phyloP scores from a whole-genome alignment of 495 filamentous ascomycete species.

The Schizothecium vesticola region DNA sequence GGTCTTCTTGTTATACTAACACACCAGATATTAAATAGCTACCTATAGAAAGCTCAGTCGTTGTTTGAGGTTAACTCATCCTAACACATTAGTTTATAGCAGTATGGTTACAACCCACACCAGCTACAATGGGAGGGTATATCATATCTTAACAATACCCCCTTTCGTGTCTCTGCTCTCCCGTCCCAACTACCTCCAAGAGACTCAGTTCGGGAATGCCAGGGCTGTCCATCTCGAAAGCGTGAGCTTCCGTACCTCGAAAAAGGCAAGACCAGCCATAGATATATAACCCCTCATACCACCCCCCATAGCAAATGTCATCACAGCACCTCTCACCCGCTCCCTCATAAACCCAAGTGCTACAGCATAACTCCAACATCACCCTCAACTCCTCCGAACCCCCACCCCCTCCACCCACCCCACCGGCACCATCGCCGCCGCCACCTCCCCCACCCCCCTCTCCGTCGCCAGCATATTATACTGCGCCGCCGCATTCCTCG shows the following conservation, averaged over 20 bases:
- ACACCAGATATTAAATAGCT: neutral
- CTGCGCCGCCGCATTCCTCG: slow-evolving; percentile 86
- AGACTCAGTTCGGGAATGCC: neutral
- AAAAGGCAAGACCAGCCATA: neutral
- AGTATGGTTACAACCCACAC: neutral
- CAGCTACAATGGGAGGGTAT: neutral
- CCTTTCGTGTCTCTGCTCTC: neutral
- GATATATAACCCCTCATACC: neutral
- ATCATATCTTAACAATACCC: neutral
- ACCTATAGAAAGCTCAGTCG: neutral
- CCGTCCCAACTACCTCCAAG: neutral
- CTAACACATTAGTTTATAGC: neutral
- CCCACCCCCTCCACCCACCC: slow-evolving; percentile 63
- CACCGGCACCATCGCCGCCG: slow-evolving; percentile 82
- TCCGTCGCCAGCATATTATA: slow-evolving; percentile 85
- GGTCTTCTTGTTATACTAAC: neutral
- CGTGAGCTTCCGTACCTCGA: neutral
- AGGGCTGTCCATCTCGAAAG: neutral
- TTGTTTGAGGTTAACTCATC: neutral
- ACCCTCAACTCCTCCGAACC: slow-evolving; percentile 7
- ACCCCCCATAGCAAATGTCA: too few relatives aligned
- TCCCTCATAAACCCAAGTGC: too few relatives aligned
- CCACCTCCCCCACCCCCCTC: slow-evolving; percentile 70
- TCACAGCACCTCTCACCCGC: neutral
- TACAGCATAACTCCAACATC: too few relatives aligned